Percentiles rank a stretch among this genome's conserved stretches.
Evolutionary conservation across 768 basidiomycete species (phyloP).

Genomic region (Tricholoma furcatifolium): DNA sequence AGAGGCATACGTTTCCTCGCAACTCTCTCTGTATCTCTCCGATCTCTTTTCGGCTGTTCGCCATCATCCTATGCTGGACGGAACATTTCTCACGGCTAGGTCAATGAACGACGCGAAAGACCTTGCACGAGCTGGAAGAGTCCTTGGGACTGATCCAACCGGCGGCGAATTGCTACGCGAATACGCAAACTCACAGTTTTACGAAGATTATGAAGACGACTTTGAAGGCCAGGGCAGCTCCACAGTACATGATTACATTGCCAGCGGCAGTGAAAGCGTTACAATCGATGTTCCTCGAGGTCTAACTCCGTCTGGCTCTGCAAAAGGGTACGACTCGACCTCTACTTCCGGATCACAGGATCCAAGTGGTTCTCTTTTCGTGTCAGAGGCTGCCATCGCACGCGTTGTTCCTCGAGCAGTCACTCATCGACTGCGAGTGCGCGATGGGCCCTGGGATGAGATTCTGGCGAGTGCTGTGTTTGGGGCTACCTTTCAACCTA

Average conservation of each 20-base stretch:
- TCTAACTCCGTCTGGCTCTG: slow-evolving; percentile 4
- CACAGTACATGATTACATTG: slow-evolving; percentile 12
- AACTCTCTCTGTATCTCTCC: slow-evolving; percentile 61
- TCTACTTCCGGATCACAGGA: slow-evolving; percentile 3
- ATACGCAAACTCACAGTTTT: neutral
- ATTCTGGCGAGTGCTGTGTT: slow-evolving; percentile 61
- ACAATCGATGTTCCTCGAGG: slow-evolving; percentile 12
- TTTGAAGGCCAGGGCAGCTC: neutral
- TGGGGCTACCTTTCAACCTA: slow-evolving; percentile 49
- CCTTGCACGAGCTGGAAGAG: slow-evolving; percentile 64
- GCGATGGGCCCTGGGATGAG: slow-evolving; percentile 71
- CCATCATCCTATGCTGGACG: slow-evolving; percentile 69
- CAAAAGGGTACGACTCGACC: neutral
- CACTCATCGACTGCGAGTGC: slow-evolving; percentile 71
- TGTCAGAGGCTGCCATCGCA: slow-evolving; percentile 74
- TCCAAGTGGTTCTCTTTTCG: slow-evolving; percentile 43
- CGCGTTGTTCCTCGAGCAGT: slow-evolving; percentile 71
- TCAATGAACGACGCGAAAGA: slow-evolving; percentile 63
- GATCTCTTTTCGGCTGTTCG: slow-evolving; percentile 76
- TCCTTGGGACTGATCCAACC: slow-evolving; percentile 60
- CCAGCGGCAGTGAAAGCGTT: slow-evolving; percentile 16
- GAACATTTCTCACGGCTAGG: slow-evolving; percentile 59
- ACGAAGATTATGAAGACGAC: slow-evolving; percentile 8
- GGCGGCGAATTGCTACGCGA: slow-evolving; percentile 50
- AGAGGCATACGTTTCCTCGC: slow-evolving; percentile 46